These are phyloP conservation scores for Mycena maculata DNA, from an alignment of 768 basidiomycete species.

Conservation along the genomic window DNA sequence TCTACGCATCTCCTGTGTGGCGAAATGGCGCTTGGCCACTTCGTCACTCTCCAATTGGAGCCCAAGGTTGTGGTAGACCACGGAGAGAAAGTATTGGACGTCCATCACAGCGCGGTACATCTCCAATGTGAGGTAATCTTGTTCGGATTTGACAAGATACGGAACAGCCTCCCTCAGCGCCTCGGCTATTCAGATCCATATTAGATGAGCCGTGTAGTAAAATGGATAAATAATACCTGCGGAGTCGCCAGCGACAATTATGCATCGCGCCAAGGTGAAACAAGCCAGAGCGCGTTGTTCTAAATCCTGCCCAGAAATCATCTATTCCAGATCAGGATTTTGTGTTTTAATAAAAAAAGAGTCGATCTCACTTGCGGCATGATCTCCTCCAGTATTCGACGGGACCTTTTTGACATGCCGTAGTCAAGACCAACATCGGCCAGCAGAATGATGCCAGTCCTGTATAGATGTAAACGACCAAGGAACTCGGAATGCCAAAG, in stretches of 20 bases:
- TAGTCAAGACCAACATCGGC: conserved; percentile 86
- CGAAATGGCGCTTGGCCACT: conserved; percentile 60
- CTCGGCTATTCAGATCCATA: conserved; percentile 45
- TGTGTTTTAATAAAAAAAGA: not conserved
- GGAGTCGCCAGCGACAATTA: conserved; percentile 67
- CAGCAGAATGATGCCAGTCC: conserved; percentile 75
- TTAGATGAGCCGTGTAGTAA: not conserved
- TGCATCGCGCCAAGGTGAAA: conserved; percentile 79
- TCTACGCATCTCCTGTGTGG: conserved; percentile 54
- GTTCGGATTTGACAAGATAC: conserved; percentile 72
- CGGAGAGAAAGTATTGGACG: conserved; percentile 77
- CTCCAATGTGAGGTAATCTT: conserved; percentile 70
- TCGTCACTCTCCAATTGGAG: conserved; percentile 66
- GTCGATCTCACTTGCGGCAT: conserved; percentile 75
- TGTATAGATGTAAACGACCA: conserved; percentile 72
- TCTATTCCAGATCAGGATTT: conserved; percentile 49
- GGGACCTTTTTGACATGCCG: conserved; percentile 75
- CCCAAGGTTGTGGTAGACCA: conserved; percentile 78
- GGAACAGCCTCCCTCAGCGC: conserved; percentile 67
- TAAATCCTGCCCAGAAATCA: conserved; percentile 76
- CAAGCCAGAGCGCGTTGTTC: conserved; percentile 83
- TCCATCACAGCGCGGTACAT: conserved; percentile 71
- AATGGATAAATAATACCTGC: conserved; percentile 47
- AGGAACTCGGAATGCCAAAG: conserved; percentile 88
- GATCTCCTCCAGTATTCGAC: conserved; percentile 77